These are phyloP conservation scores for Apiospora phragmitis DNA, from an alignment of 2,329 filamentous ascomycete genomes.

Conservation along the genomic window DNA sequence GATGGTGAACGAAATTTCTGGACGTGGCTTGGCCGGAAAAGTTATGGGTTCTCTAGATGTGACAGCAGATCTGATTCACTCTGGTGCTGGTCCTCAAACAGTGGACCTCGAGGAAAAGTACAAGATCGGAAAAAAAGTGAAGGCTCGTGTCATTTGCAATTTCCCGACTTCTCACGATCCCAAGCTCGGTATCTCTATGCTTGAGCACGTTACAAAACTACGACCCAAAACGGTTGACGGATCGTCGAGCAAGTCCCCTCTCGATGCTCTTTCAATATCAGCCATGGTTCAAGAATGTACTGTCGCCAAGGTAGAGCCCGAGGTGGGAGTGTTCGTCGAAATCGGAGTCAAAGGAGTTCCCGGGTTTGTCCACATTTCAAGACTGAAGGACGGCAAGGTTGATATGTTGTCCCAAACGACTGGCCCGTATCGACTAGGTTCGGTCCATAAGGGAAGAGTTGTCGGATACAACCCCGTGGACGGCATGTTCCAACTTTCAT, in stretches of 20 bases:
- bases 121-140: slow-evolving; percentile 81
- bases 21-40: slow-evolving; percentile 81
- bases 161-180: slow-evolving; percentile 77
- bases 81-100: slow-evolving; percentile 69
- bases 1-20: slow-evolving; percentile 73
- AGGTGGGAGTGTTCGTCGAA: slow-evolving; percentile 79
- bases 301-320: slow-evolving; percentile 76
- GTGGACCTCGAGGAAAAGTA: slow-evolving; percentile 74
- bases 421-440: slow-evolving; percentile 76
- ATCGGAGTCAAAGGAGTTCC: slow-evolving; percentile 66
- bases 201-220: slow-evolving; percentile 79
- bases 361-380: slow-evolving; percentile 95
- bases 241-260: slow-evolving; percentile 46
- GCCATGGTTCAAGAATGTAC: slow-evolving; percentile 75
- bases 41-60: slow-evolving; percentile 89
- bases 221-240: slow-evolving; percentile 45
- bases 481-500: slow-evolving; percentile 80
- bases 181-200: slow-evolving; percentile 83
- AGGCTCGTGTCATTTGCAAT: slow-evolving; percentile 83
- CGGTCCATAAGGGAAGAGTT: slow-evolving; percentile 78
- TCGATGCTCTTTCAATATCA: slow-evolving; percentile 67
- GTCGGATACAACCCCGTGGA: slow-evolving; percentile 87
- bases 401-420: slow-evolving; percentile 76
- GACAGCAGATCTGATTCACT: slow-evolving; percentile 88
- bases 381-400: slow-evolving; percentile 85